phyloP scores from a whole-genome alignment of 441 rosid species.

The Euphorbia corollata region DNA sequence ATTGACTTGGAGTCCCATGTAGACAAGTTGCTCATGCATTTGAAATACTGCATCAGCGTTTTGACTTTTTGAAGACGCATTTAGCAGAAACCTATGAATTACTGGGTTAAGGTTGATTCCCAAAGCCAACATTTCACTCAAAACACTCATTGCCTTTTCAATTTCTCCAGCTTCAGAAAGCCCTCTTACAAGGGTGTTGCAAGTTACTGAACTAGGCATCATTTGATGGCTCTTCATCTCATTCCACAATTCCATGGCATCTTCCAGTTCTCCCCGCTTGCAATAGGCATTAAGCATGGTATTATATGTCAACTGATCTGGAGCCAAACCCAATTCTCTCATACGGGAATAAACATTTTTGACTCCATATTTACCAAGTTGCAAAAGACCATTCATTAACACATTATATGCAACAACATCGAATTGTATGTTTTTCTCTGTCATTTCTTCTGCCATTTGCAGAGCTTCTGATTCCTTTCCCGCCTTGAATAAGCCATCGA shows the following conservation, averaged over 20 bases:
- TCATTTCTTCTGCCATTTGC: conserved; percentile 63
- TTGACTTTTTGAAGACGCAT: conserved; percentile 46
- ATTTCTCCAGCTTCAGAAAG: conserved; percentile 47
- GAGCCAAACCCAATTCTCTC: conserved; percentile 66
- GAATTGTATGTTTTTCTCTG: conserved; percentile 45
- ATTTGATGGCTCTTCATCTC: conserved; percentile 54
- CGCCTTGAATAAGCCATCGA: conserved; percentile 78
- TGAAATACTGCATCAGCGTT: conserved; percentile 47
- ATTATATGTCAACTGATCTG: conserved; percentile 61
- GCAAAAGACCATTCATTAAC: conserved; percentile 61
- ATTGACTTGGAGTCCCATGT: conserved; percentile 52
- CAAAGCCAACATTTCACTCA: conserved; percentile 43
- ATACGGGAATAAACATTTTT: conserved; percentile 50
- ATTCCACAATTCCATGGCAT: conserved; percentile 55
- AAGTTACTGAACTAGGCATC: conserved; percentile 60
- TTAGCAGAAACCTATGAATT: conserved; percentile 47
- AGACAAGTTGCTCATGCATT: conserved; percentile 51
- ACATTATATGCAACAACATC: conserved; percentile 83
- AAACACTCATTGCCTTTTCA: conserved; percentile 45
- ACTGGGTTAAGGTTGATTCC: conserved; percentile 47
- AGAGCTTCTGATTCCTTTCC: conserved; percentile 68
- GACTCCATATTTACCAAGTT: conserved; percentile 46
- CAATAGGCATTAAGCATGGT: conserved; percentile 62
- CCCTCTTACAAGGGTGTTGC: conserved; percentile 48
- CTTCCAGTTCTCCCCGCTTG: conserved; percentile 47